Evolutionary conservation across 139 green algal genomes (phyloP).

Genomic region (Trebouxia sp.): DNA sequence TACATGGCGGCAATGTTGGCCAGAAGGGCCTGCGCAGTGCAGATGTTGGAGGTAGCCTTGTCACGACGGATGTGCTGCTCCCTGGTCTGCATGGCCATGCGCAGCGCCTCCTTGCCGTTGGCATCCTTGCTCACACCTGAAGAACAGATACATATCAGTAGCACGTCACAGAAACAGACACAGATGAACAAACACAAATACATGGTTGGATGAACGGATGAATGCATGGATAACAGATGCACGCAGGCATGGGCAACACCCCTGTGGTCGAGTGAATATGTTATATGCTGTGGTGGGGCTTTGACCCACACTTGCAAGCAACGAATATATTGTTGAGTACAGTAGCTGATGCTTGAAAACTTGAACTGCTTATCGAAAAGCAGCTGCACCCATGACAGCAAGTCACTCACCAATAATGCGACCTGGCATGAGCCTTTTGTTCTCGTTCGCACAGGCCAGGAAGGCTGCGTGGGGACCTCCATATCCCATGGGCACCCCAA

Average conservation of each 20-base stretch:
- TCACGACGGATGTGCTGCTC: slow-evolving; percentile 99
- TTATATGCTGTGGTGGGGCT: no score
- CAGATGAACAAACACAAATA: not conserved
- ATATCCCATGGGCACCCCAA: slow-evolving; percentile 98
- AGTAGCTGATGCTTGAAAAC: no score
- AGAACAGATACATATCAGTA: not conserved
- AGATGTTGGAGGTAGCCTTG: slow-evolving; percentile 99
- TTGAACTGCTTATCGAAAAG: no score
- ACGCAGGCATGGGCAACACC: no score
- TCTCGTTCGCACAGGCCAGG: slow-evolving; percentile 89
- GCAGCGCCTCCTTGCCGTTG: slow-evolving; percentile 83
- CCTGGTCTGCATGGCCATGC: slow-evolving; percentile 99
- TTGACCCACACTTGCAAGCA: no score
- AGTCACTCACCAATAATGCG: slow-evolving; percentile 86
- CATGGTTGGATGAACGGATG: not conserved
- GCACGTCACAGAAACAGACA: not conserved
- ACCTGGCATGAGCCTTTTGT: slow-evolving; percentile 95
- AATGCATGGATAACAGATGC: not conserved
- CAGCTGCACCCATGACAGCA: not conserved
- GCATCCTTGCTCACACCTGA: slow-evolving; percentile 84
- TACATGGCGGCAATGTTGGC: slow-evolving; percentile 99
- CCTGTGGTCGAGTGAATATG: no score
- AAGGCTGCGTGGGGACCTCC: slow-evolving; percentile 98
- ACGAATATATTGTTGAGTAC: no score
- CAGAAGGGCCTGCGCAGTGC: slow-evolving; percentile 96